Conservation (phyloP, 805 yeast genomes). For the Grigorovia yakushimaensis region DNA sequence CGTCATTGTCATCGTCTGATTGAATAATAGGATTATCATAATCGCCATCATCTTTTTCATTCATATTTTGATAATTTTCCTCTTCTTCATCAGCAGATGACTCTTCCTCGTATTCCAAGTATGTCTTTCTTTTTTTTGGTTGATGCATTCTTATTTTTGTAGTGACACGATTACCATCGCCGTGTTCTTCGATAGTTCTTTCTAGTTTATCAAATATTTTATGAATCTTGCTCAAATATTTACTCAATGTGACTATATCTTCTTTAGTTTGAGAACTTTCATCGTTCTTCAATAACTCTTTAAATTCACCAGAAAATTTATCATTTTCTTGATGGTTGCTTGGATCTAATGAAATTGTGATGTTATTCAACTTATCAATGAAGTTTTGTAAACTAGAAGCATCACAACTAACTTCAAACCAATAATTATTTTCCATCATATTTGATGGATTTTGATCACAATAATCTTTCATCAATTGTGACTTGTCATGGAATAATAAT, state of each 20-base stretch:
- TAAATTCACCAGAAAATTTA: not conserved
- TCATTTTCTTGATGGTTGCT: not conserved
- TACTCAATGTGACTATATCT: conserved; percentile 12
- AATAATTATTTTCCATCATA: conserved; percentile 9
- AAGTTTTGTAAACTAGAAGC: conserved; percentile 17
- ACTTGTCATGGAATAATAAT: conserved; percentile 22
- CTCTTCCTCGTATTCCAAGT: conserved; percentile 2
- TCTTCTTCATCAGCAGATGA: conserved; percentile 6
- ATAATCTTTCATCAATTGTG: conserved; percentile 14
- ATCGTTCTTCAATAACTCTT: conserved; percentile 13
- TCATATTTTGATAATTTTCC: not conserved
- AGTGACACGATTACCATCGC: conserved; percentile 5
- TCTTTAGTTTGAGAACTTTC: conserved; percentile 18
- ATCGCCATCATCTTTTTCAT: conserved; percentile 1
- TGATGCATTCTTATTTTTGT: conserved; percentile 6
- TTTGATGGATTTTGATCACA: not conserved
- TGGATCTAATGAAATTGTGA: not conserved
- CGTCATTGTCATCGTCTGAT: conserved; percentile 1
- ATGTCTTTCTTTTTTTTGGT: conserved; percentile 1
- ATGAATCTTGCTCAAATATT: conserved; percentile 14
- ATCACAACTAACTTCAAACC: conserved; percentile 26
- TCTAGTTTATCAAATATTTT: conserved; percentile 53
- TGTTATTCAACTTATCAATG: conserved; percentile 12
- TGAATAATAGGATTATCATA: not conserved
- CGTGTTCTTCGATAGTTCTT: conserved; percentile 30